Conservation (phyloP, 164 flowering plant species). For the Magnolia kwangsiensis region DNA sequence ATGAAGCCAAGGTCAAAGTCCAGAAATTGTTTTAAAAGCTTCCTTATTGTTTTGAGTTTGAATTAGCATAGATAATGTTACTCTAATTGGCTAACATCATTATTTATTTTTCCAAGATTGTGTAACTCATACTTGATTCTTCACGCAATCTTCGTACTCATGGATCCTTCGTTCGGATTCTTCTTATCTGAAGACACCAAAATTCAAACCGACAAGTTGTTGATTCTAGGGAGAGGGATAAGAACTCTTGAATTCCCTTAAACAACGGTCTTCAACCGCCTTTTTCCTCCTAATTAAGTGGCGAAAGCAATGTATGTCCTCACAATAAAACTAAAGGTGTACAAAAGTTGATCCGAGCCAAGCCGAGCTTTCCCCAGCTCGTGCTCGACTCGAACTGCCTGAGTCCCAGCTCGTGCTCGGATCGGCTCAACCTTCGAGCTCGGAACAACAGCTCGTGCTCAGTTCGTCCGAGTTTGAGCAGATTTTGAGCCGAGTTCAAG, state of each 20-base stretch:
- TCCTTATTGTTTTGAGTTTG: too few relatives aligned
- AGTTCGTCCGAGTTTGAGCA: too few relatives aligned
- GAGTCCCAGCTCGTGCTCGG: too few relatives aligned
- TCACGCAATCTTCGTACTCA: background rate
- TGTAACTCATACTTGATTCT: background rate
- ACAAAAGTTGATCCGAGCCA: too few relatives aligned
- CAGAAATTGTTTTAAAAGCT: background rate
- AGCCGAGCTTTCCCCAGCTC: too few relatives aligned
- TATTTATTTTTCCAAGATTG: background rate
- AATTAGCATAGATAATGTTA: too few relatives aligned
- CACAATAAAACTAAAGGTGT: background rate
- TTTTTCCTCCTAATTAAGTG: background rate
- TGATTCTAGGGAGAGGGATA: background rate
- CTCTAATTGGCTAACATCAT: background rate
- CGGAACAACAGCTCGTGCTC: too few relatives aligned
- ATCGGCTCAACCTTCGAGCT: too few relatives aligned
- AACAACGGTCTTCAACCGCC: background rate
- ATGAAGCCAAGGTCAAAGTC: background rate
- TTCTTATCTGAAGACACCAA: background rate
- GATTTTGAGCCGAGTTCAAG: too few relatives aligned
- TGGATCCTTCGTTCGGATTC: background rate
- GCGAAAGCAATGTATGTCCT: background rate
- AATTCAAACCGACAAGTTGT: background rate
- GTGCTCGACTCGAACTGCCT: too few relatives aligned
- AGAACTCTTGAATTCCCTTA: background rate